Evolutionary conservation across 75 land plant species (phyloP).

Genomic region (Cryptomeria japonica): DNA sequence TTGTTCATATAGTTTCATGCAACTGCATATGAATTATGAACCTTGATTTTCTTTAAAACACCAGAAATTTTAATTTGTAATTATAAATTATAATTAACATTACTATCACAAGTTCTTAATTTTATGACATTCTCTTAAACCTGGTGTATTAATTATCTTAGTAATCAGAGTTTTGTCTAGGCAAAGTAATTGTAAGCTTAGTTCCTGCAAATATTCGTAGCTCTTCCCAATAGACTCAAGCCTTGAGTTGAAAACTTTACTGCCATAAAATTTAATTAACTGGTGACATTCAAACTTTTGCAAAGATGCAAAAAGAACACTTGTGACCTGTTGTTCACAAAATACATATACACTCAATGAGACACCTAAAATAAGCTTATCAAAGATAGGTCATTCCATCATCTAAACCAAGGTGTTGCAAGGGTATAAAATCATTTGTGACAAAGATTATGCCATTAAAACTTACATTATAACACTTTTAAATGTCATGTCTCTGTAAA

Average conservation of each 20-base stretch:
- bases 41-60: no score
- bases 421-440: conserved; percentile 25
- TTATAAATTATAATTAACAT: no score
- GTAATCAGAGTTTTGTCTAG: no score
- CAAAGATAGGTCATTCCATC: neutral
- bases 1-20: no score
- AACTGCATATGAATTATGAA: no score
- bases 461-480: conserved; percentile 51
- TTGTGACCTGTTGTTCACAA: conserved; percentile 41
- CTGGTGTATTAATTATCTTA: no score
- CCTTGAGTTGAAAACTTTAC: conserved; percentile 56
- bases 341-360: neutral
- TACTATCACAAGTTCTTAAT: no score
- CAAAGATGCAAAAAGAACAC: conserved; percentile 31
- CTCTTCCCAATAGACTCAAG: conserved; percentile 63
- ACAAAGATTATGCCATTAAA: conserved; percentile 47
- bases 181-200: no score
- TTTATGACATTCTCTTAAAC: no score
- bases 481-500: conserved; percentile 51
- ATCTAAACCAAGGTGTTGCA: conserved; percentile 37
- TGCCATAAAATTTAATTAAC: conserved; percentile 77
- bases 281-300: conserved; percentile 36
- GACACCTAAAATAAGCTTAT: neutral
- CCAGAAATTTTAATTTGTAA: no score
- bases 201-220: conserved; percentile 55